Conservation (phyloP, 176 grass and related monocot genomes). For the Elaeis guineensis region DNA sequence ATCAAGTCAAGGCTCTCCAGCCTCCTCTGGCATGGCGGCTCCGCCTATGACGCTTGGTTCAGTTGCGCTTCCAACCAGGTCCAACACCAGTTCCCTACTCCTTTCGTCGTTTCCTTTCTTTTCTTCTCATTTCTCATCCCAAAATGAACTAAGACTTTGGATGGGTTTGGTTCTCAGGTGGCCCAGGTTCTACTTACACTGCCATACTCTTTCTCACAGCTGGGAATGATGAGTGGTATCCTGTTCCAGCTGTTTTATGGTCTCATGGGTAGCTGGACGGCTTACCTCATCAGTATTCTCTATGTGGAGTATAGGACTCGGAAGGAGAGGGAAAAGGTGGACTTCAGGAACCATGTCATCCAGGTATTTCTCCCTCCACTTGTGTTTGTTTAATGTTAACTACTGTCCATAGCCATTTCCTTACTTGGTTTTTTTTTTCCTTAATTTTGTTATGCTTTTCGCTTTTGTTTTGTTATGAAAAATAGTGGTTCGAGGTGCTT, state of each 20-base stretch:
- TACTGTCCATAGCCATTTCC: constrained; percentile 1
- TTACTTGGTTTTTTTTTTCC: neutral
- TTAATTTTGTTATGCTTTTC: constrained; percentile 13
- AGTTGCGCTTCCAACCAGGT: constrained; percentile 48
- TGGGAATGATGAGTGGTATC: constrained; percentile 32
- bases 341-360: constrained; percentile 45
- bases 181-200: constrained; percentile 43
- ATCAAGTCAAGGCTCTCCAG: constrained; percentile 68
- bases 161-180: constrained; percentile 19
- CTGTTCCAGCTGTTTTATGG: constrained; percentile 36
- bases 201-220: constrained; percentile 39
- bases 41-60: constrained; percentile 45
- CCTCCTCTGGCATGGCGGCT: constrained; percentile 42
- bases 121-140: too few relatives aligned
- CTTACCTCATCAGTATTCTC: constrained; percentile 45
- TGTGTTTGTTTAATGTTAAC: too few relatives aligned
- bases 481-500: constrained; percentile 48
- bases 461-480: neutral
- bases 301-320: constrained; percentile 38
- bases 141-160: neutral
- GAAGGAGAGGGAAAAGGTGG: constrained; percentile 44
- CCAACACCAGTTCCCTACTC: neutral
- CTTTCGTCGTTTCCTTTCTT: neutral
- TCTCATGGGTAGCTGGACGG: constrained; percentile 46
- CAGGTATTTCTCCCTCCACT: constrained; percentile 16